Evolutionary conservation across 352 stramenopile species (phyloP).

Genomic region (Bremia lactucae): DNA sequence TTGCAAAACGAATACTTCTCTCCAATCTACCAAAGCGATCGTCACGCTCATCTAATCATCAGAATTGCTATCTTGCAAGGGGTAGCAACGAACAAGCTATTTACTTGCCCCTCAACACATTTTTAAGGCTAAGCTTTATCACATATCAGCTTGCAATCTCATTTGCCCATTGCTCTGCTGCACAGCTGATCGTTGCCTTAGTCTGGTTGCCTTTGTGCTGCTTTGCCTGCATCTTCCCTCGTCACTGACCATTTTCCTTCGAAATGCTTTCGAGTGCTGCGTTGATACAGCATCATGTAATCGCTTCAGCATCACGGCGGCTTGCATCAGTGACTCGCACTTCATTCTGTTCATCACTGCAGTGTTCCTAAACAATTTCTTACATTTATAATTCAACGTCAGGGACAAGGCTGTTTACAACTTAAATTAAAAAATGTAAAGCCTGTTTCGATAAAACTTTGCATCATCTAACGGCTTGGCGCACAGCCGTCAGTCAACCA

Average conservation of each 20-base stretch:
- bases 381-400: too few species aligned
- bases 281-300: conserved; percentile 29
- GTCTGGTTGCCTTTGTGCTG: conserved; percentile 34
- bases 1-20: too few species aligned
- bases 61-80: too few species aligned
- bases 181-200: conserved; percentile 20
- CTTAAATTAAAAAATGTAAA: too few species aligned
- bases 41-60: conserved; percentile 45
- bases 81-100: too few species aligned
- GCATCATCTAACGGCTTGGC: too few species aligned
- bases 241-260: conserved; percentile 51
- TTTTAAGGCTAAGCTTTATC: conserved; percentile 40
- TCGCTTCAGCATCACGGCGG: conserved; percentile 57
- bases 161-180: conserved; percentile 8
- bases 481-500: conserved; percentile 2
- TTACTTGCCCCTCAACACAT: too few species aligned
- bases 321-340: conserved; percentile 75
- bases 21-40: conserved; percentile 41
- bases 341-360: too few species aligned
- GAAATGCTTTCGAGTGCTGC: conserved; percentile 29
- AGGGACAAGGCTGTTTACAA: too few species aligned
- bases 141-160: conserved; percentile 42
- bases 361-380: too few species aligned
- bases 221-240: conserved; percentile 34
- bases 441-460: too few species aligned